Evolutionary conservation across 2,329 filamentous ascomycete genomes (phyloP).

Genomic region (Colletotrichum plurivorum): DNA sequence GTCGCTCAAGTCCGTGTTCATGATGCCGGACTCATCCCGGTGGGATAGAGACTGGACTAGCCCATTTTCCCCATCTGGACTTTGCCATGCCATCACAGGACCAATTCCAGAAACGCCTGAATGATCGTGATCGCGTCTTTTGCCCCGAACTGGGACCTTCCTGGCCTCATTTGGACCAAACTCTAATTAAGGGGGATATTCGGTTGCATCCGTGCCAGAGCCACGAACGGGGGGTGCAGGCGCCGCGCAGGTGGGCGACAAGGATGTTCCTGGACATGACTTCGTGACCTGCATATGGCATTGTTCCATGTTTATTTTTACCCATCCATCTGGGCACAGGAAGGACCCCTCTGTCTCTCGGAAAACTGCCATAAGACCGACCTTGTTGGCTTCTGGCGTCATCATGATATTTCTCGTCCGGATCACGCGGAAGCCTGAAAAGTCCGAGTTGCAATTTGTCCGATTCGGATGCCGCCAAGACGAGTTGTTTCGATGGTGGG

Average conservation of each 20-base stretch:
- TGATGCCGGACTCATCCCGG: not conserved
- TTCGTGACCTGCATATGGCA: not conserved
- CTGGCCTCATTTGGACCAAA: slow-evolving; percentile 5
- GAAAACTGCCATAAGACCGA: not conserved
- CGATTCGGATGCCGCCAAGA: not conserved
- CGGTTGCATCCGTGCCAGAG: slow-evolving; percentile 28
- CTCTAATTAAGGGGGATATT: slow-evolving; percentile 17
- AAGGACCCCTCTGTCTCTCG: not conserved
- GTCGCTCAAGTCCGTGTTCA: not conserved
- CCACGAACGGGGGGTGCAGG: slow-evolving; percentile 11
- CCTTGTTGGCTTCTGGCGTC: not conserved
- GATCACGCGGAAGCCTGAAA: not conserved
- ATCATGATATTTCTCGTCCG: not conserved
- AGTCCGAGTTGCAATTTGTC: not conserved
- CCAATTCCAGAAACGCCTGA: not conserved
- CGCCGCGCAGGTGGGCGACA: not conserved
- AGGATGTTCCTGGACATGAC: slow-evolving; percentile 16
- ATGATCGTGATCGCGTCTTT: not conserved
- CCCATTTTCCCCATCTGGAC: not conserved
- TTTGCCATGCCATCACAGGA: not conserved
- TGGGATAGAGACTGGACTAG: not conserved
- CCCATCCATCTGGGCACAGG: not conserved
- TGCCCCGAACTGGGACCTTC: not conserved
- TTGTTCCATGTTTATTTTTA: slow-evolving; percentile 29
- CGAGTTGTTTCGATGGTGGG: not conserved